Conservation (phyloP, 2,329 filamentous ascomycete genomes). For the Coniella lustricola region DNA sequence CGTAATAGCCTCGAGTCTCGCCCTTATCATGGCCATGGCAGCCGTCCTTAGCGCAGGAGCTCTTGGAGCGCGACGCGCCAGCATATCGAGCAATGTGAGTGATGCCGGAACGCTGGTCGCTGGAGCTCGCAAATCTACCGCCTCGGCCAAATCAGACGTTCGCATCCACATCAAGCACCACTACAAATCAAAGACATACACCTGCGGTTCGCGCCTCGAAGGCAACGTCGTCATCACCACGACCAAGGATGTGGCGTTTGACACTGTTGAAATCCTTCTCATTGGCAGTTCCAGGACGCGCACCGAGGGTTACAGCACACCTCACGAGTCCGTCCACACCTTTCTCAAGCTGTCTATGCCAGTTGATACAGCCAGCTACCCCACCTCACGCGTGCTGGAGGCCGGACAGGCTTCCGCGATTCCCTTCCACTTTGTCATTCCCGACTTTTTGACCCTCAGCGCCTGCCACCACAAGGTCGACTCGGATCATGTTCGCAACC, state of each 20-base stretch:
- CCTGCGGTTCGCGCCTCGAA: slow-evolving; percentile 43
- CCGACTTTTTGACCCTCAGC: slow-evolving; percentile 48
- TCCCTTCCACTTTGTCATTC: slow-evolving; percentile 54
- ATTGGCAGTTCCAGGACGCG: slow-evolving; percentile 43
- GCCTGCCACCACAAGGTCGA: slow-evolving; percentile 46
- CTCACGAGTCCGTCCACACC: slow-evolving; percentile 41
- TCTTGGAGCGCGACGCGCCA: slow-evolving; percentile 4
- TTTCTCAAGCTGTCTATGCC: slow-evolving; percentile 53
- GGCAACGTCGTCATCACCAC: slow-evolving; percentile 42
- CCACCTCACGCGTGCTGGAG: slow-evolving; percentile 39
- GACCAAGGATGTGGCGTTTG: slow-evolving; percentile 40
- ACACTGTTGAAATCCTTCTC: slow-evolving; percentile 45
- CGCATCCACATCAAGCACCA: slow-evolving; percentile 45
- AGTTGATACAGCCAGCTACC: slow-evolving; percentile 39
- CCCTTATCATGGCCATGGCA: not conserved
- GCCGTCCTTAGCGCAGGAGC: not conserved
- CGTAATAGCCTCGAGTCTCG: no score
- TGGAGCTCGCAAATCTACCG: slow-evolving; percentile 9
- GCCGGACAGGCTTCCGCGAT: slow-evolving; percentile 41
- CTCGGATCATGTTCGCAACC: slow-evolving; percentile 39
- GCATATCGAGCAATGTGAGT: slow-evolving; percentile 13
- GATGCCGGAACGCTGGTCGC: slow-evolving; percentile 13
- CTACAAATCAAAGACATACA: slow-evolving; percentile 49
- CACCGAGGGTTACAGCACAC: slow-evolving; percentile 43
- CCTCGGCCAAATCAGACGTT: slow-evolving; percentile 32